Percentiles rank a stretch among this genome's conserved stretches.
Conservation (phyloP, 352 stramenopile species). For the Phytophthora nicotianae region DNA sequence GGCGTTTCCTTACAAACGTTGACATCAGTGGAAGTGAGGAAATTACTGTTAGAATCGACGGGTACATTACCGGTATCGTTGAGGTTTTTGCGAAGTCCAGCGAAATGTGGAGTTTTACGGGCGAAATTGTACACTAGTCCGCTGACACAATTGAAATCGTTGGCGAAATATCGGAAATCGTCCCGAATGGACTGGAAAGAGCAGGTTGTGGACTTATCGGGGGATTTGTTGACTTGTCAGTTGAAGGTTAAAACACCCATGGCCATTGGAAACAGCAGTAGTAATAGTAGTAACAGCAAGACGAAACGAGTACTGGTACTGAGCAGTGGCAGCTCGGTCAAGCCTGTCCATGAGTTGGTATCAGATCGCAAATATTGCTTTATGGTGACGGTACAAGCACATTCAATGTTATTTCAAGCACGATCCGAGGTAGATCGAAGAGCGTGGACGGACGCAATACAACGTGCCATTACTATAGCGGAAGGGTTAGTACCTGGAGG, state of each 20-base stretch:
- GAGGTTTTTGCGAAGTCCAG: conserved; percentile 54
- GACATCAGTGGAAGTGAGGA: conserved; percentile 42
- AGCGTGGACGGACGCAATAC: conserved; percentile 65
- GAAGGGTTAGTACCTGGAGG: conserved; percentile 58
- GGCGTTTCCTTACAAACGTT: conserved; percentile 69
- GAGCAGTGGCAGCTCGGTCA: conserved; percentile 54
- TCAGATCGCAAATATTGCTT: conserved; percentile 73
- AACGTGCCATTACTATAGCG: conserved; percentile 72
- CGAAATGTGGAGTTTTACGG: conserved; percentile 52
- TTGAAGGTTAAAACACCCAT: conserved; percentile 31
- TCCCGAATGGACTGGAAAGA: conserved; percentile 52
- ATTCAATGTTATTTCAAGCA: conserved; percentile 75
- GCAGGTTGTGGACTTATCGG: conserved; percentile 68
- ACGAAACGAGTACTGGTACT: conserved; percentile 52
- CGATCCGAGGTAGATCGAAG: conserved; percentile 47
- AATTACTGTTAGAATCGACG: conserved; percentile 46
- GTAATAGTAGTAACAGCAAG: conserved; percentile 22
- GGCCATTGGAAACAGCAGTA: conserved; percentile 17
- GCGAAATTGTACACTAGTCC: conserved; percentile 60
- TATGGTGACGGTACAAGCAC: conserved; percentile 58
- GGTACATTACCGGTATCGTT: conserved; percentile 44
- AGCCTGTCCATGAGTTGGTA: conserved; percentile 67
- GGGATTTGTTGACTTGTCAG: conserved; percentile 63
- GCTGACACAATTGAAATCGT: conserved; percentile 61
- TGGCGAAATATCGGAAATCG: conserved; percentile 54